Base-by-base conservation (phyloP, 805 yeast species). In the Priceomyces haplophilus region DNA sequence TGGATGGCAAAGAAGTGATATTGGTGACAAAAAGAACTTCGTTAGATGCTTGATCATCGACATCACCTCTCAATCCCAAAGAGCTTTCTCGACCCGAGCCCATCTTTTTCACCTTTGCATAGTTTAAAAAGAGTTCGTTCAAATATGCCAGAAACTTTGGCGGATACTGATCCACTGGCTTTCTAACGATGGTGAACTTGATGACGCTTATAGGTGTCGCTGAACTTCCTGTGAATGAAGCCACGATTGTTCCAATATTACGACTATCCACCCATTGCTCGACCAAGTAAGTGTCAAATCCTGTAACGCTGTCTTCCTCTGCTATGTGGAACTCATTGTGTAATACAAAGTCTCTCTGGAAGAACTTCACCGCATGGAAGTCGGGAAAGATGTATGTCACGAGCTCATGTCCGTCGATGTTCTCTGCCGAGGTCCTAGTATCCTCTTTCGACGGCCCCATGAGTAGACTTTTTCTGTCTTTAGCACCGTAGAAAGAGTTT, bases 231-330 rank as follows among this genome's bases (percentile, higher is more conserved):
- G 98, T 91, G 61, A 78, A 93, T 0, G 91, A 79, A 1, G 93
- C 80, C 13, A 91, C 82, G 4, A 85, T 73, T 1, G 84, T 73
- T 19, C 86, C 81, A 10, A 80, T 66, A 33, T 76, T 71, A 35
- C 98, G 70, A 45, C 82, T 82, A 25, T 84, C 74, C 2, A 86
- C 83, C 99, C 99, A 93, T 61, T 91, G 97, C 60, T 93, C 98
- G 8, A 91, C 96, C 30, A 93, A 72, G 59, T 93, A 93, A 12
- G 86, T 77, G 62, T 93, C 98, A 58, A 85, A 88, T 1, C 99
- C 98, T 1, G 69, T 53, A 18, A 84, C 69, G 7, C 63, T 65
- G 3, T 80, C 62, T 41, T 70, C 73, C 36, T 76, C 78, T 27
- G 73, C 48, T 10, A 72, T 43, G 46, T 62, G 78, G 45, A 69